These are phyloP conservation scores for Blastocystis sp. DNA, from an alignment of 352 stramenopile genomes.

Conservation along the genomic window DNA sequence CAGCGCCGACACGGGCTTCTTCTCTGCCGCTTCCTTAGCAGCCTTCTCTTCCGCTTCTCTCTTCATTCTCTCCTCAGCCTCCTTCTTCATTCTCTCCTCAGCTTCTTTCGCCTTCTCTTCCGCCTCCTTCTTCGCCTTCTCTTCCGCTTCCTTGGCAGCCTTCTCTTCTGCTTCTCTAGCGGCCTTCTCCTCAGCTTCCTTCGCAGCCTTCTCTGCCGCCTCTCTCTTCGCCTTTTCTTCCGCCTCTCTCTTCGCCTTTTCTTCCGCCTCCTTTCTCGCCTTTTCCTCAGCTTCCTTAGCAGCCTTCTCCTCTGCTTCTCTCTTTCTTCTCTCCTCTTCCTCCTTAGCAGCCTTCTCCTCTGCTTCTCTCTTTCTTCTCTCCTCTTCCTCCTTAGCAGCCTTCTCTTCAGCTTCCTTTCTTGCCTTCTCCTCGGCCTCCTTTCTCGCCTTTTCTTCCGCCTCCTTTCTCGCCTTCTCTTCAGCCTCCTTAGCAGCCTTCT, in stretches of 20 bases:
- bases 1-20: constrained; percentile 6
- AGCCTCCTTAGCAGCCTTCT: no score
- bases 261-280: no score
- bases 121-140: not conserved
- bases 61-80: not conserved
- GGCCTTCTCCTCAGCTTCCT: no score
- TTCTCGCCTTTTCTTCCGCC: not conserved
- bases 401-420: constrained; percentile 13
- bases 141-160: not conserved
- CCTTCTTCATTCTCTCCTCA: not conserved
- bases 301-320: not conserved
- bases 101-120: constrained; percentile 27
- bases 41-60: not conserved
- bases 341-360: not conserved
- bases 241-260: no score
- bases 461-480: not conserved
- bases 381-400: no score
- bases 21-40: constrained; percentile 11
- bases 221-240: no score
- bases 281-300: not conserved
- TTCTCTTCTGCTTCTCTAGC: not conserved
- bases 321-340: no score
- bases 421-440: not conserved
- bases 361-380: not conserved
- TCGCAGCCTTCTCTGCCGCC: no score